Conservation (phyloP, 106 monocot genomes). For the Posidonia australis region DNA sequence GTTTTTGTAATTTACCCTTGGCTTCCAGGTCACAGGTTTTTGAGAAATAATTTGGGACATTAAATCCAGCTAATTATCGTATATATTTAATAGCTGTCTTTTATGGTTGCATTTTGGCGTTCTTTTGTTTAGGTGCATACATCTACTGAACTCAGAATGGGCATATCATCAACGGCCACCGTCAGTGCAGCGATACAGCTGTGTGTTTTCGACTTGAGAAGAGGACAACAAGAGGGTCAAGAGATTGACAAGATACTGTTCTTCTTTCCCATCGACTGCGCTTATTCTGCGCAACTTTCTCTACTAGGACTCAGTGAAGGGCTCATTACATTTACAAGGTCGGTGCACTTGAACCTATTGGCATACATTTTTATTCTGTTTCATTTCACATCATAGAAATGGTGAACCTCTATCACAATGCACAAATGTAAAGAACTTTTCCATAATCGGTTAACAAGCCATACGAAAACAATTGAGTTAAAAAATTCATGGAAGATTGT, state of each 20-base stretch:
- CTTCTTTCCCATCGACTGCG: constrained; percentile 66
- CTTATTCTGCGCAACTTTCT: constrained; percentile 62
- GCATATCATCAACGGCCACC: constrained; percentile 42
- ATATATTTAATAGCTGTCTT: too few species aligned
- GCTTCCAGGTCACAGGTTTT: too few species aligned
- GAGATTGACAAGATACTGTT: constrained; percentile 94
- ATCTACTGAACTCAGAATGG: constrained; percentile 21
- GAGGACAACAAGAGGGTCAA: constrained; percentile 91
- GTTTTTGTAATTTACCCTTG: too few species aligned
- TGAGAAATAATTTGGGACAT: too few species aligned
- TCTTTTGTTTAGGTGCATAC: not conserved
- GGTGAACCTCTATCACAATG: too few species aligned
- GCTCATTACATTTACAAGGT: constrained; percentile 96
- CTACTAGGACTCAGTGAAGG: constrained; percentile 90
- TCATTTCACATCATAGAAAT: too few species aligned
- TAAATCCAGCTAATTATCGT: too few species aligned
- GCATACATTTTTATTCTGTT: too few species aligned
- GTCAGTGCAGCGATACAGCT: constrained; percentile 45
- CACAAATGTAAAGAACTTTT: too few species aligned
- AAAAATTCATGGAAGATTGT: too few species aligned
- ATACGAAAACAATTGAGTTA: too few species aligned
- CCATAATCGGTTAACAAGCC: too few species aligned
- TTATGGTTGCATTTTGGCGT: not conserved
- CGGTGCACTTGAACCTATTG: not conserved
- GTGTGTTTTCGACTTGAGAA: constrained; percentile 80